Evolutionary conservation across 306 rosid genomes (phyloP).

Genomic region (Quillaja saponaria): DNA sequence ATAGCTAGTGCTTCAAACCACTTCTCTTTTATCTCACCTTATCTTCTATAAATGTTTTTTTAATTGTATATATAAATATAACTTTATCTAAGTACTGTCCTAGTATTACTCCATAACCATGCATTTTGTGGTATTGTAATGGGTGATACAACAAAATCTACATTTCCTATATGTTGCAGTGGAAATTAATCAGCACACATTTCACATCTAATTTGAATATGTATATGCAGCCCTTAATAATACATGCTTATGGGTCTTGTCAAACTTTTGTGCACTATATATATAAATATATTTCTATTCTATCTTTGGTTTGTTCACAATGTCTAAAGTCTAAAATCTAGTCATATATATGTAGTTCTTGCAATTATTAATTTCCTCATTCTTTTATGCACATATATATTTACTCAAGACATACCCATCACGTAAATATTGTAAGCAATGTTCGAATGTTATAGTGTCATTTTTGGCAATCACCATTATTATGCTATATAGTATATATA

Average conservation of each 20-base stretch:
- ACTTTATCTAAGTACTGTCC: constrained; percentile 29
- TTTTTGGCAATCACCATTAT: constrained; percentile 1
- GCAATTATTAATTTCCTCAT: too few species aligned
- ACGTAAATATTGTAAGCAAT: constrained; percentile 20
- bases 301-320: too few species aligned
- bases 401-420: too few species aligned
- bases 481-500: not conserved
- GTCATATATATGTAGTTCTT: constrained; percentile 19
- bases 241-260: constrained; percentile 4
- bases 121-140: constrained; percentile 43
- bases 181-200: constrained; percentile 26
- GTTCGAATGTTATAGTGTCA: not conserved
- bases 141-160: constrained; percentile 44
- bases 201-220: too few species aligned
- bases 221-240: constrained; percentile 30
- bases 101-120: constrained; percentile 33
- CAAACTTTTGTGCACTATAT: not conserved
- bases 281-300: not conserved
- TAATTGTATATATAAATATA: constrained; percentile 34
- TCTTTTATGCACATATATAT: too few species aligned
- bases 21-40: constrained; percentile 27
- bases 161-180: constrained; percentile 26
- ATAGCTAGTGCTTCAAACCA: constrained; percentile 33
- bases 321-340: constrained; percentile 1
- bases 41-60: constrained; percentile 26